A percentile compares a stretch with the other conserved stretches of the same genome.
Conservation (phyloP, 768 basidiomycete genomes). For the Bullera alba region DNA sequence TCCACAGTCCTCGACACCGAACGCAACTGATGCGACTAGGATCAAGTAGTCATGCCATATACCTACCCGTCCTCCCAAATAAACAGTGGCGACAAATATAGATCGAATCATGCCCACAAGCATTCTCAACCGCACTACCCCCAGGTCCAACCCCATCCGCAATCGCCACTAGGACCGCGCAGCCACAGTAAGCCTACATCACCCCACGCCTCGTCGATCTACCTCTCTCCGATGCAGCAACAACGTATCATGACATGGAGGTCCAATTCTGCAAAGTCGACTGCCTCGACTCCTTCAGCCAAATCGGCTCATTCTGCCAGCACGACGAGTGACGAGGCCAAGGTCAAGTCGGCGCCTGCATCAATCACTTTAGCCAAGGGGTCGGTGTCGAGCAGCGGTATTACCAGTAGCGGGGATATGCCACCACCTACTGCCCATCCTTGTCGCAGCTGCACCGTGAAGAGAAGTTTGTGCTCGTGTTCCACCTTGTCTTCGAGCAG, state of each 20-base stretch:
- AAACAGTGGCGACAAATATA: too few relatives aligned
- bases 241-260: conserved; percentile 16
- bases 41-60: not conserved
- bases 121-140: not conserved
- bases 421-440: not conserved
- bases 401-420: not conserved
- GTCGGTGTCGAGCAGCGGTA: not conserved
- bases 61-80: not conserved
- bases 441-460: not conserved
- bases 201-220: conserved; percentile 1
- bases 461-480: not conserved
- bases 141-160: not conserved
- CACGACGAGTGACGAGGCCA: not conserved
- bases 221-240: conserved; percentile 17
- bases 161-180: not conserved
- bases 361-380: not conserved
- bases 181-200: conserved; percentile 4
- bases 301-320: not conserved
- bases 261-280: too few relatives aligned
- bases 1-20: not conserved
- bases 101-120: not conserved
- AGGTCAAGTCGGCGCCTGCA: conserved; percentile 10
- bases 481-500: too few relatives aligned
- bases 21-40: not conserved
- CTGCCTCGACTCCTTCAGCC: not conserved